Evolutionary conservation across 2,329 filamentous ascomycete genomes (phyloP).

Genomic region (Fusarium duplospermum): DNA sequence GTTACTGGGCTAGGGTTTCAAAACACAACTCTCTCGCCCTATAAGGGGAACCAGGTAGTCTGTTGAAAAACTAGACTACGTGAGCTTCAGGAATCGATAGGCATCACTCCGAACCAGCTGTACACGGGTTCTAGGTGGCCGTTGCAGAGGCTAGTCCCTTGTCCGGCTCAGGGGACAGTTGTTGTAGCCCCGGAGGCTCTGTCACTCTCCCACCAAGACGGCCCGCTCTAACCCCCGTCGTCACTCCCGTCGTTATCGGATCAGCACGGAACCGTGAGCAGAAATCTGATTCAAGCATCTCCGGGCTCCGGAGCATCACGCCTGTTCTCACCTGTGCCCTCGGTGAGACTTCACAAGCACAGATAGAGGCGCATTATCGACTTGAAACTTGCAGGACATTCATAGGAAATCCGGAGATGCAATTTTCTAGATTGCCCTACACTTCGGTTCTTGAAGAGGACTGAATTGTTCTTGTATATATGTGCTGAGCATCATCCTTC

Average conservation of each 20-base stretch:
- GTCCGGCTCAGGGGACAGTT: not conserved
- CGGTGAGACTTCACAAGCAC: constrained; percentile 23
- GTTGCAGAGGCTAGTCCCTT: not conserved
- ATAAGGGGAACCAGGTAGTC: not conserved
- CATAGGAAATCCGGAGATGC: constrained; percentile 43
- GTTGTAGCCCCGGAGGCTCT: constrained; percentile 23
- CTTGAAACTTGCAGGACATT: constrained; percentile 24
- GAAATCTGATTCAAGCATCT: constrained; percentile 36
- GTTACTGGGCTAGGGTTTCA: not conserved
- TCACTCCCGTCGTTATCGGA: constrained; percentile 39
- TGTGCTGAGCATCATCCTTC: constrained; percentile 19
- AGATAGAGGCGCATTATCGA: constrained; percentile 35
- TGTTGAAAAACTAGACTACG: not conserved
- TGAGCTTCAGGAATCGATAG: not conserved
- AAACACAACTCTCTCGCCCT: not conserved
- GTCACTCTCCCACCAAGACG: constrained; percentile 19
- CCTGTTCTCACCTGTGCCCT: constrained; percentile 20
- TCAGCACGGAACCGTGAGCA: constrained; percentile 20
- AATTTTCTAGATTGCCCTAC: constrained; percentile 7
- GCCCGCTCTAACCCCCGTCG: constrained; percentile 30
- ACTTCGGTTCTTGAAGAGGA: constrained; percentile 11
- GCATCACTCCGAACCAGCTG: not conserved
- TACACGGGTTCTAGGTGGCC: not conserved
- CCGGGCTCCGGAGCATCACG: constrained; percentile 39
- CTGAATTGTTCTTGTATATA: constrained; percentile 33